Evolutionary conservation across 768 basidiomycete genomes (phyloP).

Genomic region (Lepiota venenata): DNA sequence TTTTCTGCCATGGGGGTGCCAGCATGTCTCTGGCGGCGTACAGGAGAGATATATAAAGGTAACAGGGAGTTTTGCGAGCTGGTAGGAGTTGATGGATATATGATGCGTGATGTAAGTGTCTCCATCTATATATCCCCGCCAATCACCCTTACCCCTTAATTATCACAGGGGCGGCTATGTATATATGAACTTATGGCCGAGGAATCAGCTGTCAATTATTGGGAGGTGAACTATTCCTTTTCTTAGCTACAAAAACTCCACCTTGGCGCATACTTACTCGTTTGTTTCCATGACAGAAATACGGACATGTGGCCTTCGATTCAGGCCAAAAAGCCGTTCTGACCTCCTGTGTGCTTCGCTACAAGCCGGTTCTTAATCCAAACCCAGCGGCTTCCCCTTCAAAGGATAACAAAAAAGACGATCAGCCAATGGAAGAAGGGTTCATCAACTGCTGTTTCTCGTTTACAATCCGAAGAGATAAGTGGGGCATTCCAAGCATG

Average conservation of each 20-base stretch:
- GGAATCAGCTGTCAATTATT: conserved; percentile 94
- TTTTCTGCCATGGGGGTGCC: conserved; percentile 97
- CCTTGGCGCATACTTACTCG: background rate
- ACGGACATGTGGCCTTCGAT: conserved; percentile 90
- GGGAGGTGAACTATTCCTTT: conserved; percentile 62
- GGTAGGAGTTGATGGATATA: conserved; percentile 80
- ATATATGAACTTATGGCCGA: conserved; percentile 99
- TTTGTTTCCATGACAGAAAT: conserved; percentile 59
- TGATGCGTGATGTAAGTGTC: conserved; percentile 76
- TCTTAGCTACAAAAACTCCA: background rate
- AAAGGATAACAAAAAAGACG: conserved; percentile 27
- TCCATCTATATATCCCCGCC: conserved; percentile 2
- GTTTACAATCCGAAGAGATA: conserved; percentile 84
- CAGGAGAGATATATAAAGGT: conserved; percentile 98
- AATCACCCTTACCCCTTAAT: conserved; percentile 5
- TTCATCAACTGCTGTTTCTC: conserved; percentile 88
- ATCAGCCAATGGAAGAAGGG: conserved; percentile 56
- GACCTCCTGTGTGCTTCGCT: conserved; percentile 85
- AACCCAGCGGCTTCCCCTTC: conserved; percentile 15
- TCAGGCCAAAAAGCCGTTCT: conserved; percentile 90
- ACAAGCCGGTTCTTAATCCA: conserved; percentile 59
- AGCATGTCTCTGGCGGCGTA: conserved; percentile 93
- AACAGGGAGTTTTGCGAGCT: conserved; percentile 95
- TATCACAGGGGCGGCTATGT: conserved; percentile 75
- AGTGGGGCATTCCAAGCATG: conserved; percentile 86